Evolutionary conservation across 768 basidiomycete species (phyloP).

Genomic region (Lentinula raphanica): DNA sequence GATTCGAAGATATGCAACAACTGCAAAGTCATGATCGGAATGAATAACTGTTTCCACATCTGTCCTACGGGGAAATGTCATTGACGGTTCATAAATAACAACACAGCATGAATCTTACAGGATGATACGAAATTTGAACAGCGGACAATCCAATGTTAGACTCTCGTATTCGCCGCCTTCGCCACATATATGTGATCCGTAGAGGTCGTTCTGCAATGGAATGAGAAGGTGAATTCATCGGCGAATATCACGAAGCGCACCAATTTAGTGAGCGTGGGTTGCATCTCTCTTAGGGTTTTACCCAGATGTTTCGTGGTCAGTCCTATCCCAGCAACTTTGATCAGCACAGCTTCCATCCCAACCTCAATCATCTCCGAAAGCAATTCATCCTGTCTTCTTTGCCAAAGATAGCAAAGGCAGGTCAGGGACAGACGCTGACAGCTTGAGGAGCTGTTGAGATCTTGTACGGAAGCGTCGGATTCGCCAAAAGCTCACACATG

Average conservation of each 20-base stretch:
- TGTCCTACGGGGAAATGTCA: slow-evolving; percentile 30
- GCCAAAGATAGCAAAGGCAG: slow-evolving; percentile 89
- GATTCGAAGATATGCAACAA: slow-evolving; percentile 87
- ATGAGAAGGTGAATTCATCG: no score
- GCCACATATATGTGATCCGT: slow-evolving; percentile 91
- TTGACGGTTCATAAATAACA: not conserved
- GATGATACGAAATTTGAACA: slow-evolving; percentile 75
- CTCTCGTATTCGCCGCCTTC: slow-evolving; percentile 99
- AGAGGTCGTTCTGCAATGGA: slow-evolving; percentile 57
- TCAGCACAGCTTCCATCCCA: slow-evolving; percentile 76
- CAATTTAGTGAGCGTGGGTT: slow-evolving; percentile 64
- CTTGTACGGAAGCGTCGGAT: not conserved
- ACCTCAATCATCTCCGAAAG: slow-evolving; percentile 81
- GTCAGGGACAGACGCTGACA: slow-evolving; percentile 78
- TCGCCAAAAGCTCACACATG: slow-evolving; percentile 72
- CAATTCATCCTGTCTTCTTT: slow-evolving; percentile 81
- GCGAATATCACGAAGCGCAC: slow-evolving; percentile 40
- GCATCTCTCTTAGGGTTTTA: slow-evolving; percentile 67
- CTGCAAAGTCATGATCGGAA: slow-evolving; percentile 77
- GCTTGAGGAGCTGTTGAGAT: slow-evolving; percentile 29
- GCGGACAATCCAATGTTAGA: slow-evolving; percentile 81
- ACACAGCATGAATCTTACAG: slow-evolving; percentile 44
- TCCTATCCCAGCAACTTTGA: slow-evolving; percentile 96
- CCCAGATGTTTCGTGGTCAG: slow-evolving; percentile 75
- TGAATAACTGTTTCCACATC: slow-evolving; percentile 71